Conservation (phyloP, 805 yeast genomes). For the Candida ponderosae region DNA sequence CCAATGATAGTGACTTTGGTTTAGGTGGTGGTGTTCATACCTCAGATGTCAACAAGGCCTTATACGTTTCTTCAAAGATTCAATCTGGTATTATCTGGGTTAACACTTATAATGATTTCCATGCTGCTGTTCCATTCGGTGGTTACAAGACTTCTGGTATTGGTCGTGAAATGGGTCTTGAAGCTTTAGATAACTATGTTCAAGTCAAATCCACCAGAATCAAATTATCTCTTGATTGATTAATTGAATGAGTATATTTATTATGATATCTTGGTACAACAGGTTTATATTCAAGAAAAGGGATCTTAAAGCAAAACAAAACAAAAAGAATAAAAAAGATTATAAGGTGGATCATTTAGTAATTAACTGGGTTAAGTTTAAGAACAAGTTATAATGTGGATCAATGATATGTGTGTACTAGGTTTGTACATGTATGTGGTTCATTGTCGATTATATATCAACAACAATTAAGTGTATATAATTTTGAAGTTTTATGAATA, state of each 20-base stretch:
- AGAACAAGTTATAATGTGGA: too few species aligned
- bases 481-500: too few species aligned
- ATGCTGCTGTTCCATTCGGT: conserved; percentile 61
- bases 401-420: too few species aligned
- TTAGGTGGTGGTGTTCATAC: conserved; percentile 65
- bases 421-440: too few species aligned
- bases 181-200: conserved; percentile 57
- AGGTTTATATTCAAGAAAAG: too few species aligned
- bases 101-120: conserved; percentile 64
- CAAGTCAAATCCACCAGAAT: conserved; percentile 62
- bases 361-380: too few species aligned
- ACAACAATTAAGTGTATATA: too few species aligned
- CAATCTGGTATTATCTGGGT: conserved; percentile 62
- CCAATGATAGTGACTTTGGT: conserved; percentile 55
- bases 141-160: conserved; percentile 63
- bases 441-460: too few species aligned
- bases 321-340: too few species aligned
- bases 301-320: too few species aligned
- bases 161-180: conserved; percentile 69
- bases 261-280: neutral
- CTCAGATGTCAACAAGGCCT: conserved; percentile 42
- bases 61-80: conserved; percentile 44
- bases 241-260: too few species aligned
- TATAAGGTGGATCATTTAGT: too few species aligned
- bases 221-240: conserved; percentile 19